Percentiles rank a stretch among this genome's conserved stretches.
phyloP scores from a whole-genome alignment of 306 rosid species.

The Malus sieversii region DNA sequence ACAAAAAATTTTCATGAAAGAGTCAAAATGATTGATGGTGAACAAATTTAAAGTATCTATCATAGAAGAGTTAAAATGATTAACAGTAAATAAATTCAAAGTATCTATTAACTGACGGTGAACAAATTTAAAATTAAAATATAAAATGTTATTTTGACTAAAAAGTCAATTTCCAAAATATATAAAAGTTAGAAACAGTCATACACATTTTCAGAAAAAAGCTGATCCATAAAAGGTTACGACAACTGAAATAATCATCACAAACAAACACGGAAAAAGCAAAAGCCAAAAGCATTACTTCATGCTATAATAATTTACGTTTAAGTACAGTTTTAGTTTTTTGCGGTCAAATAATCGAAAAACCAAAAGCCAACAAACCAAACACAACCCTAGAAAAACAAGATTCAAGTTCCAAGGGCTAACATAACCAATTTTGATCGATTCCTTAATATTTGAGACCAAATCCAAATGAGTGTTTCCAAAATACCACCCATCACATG shows the following conservation, averaged over 20 bases:
- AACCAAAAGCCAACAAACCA: neutral
- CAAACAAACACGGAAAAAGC: neutral
- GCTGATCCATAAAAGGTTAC: neutral
- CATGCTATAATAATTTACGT: slow-evolving; percentile 23
- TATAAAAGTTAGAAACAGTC: too few relatives aligned
- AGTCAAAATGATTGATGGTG: too few relatives aligned
- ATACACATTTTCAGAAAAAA: too few relatives aligned
- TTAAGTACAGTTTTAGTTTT: neutral
- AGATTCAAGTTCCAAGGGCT: slow-evolving; percentile 21
- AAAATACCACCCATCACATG: slow-evolving; percentile 1
- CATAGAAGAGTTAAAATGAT: too few relatives aligned
- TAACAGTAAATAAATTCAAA: too few relatives aligned
- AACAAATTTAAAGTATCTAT: too few relatives aligned
- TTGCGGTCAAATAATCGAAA: neutral
- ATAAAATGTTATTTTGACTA: too few relatives aligned
- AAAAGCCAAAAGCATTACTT: slow-evolving; percentile 20
- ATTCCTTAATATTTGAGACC: slow-evolving; percentile 15
- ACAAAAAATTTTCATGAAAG: too few relatives aligned
- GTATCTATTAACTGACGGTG: too few relatives aligned
- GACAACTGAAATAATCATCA: neutral
- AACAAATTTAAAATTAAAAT: too few relatives aligned
- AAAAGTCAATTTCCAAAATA: too few relatives aligned
- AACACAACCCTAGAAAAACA: neutral
- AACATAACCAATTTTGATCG: neutral
- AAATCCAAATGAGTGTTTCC: slow-evolving; percentile 20